Percentiles rank a stretch among this genome's conserved stretches.
Conservation (phyloP, 345 rosid genomes). For the Turnera subulata region DNA sequence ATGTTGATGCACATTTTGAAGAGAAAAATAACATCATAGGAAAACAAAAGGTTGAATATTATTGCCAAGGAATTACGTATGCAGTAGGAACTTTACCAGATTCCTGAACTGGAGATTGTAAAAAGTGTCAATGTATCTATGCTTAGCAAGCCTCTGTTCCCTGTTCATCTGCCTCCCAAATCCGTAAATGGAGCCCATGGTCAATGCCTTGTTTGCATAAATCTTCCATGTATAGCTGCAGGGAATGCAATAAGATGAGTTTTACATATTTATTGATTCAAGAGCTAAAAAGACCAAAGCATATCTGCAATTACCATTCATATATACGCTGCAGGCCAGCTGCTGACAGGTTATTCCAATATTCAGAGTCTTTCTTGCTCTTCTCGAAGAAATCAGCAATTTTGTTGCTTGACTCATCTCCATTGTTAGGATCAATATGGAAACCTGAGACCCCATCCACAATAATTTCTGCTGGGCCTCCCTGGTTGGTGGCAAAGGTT, state of each 20-base stretch:
- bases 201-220: constrained; percentile 59
- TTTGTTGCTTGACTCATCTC: constrained; percentile 61
- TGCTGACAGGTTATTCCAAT: constrained; percentile 60
- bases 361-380: constrained; percentile 45
- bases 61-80: too few relatives aligned
- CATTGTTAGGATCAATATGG: constrained; percentile 79
- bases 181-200: constrained; percentile 77
- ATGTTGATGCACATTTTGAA: too few relatives aligned
- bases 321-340: constrained; percentile 68
- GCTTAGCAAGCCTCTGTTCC: constrained; percentile 69
- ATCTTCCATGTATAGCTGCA: constrained; percentile 94
- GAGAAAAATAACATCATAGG: too few relatives aligned
- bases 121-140: constrained; percentile 64
- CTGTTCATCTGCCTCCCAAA: constrained; percentile 78
- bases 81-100: constrained; percentile 42
- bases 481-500: constrained; percentile 87
- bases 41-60: too few relatives aligned
- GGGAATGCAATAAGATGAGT: background rate
- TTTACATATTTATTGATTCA: background rate
- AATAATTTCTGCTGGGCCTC: constrained; percentile 93
- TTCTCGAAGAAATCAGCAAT: constrained; percentile 79
- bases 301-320: constrained; percentile 52
- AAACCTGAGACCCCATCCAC: constrained; percentile 88
- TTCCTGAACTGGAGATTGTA: constrained; percentile 68
- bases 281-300: background rate